Evolutionary conservation across 495 filamentous ascomycete species (phyloP), one percentile per base, ranked within the genome.

Genomic region (Penicillium coprophilum): DNA sequence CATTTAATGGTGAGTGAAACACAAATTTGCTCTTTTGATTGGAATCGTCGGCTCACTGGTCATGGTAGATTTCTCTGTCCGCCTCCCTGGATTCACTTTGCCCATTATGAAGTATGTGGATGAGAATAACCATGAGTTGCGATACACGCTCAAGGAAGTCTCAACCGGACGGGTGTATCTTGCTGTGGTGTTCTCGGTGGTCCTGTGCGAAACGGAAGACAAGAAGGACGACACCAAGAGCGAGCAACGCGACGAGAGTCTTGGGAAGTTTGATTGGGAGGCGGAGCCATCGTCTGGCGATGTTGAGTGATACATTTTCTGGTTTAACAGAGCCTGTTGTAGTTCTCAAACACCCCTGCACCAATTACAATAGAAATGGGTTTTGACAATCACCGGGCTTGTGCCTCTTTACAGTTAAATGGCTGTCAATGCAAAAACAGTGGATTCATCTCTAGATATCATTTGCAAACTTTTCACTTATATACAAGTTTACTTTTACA

Each of bases 141-240:
- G 92, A 76, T 97, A 96, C 77, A 87, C 91, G 34, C 80, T 97
- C 58, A 92, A 88, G 63, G 87, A 96, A 66, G 79, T 80, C 32
- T 71, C 72, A 6, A 91, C 87, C 6, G 80, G 80, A 21, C 80
- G 86, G 20, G 79, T 87, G 20, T 89, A 94, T 62, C 79, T 96
- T 21, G 90, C 92, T 23, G 78, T 98, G 15, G 64, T 88, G 17
- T 92, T 97, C 68, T 86, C 85, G 27, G 77, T 96, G 2, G 77
- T 92, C 17, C 43, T 66, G 30, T 27, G 54, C 13, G 60, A 51
- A 21, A 57, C 51, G 21, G 61, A 56, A 19, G 57, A 60, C 11
- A 51, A 66, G 21, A 31, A 55, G 17, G 40, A 36, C 4, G 7
- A 57, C 12, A 31, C 27, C 15, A 46, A 58, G 34, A n/a, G 41